Evolutionary conservation across 345 rosid genomes (phyloP).

Genomic region (Populus deltoides): DNA sequence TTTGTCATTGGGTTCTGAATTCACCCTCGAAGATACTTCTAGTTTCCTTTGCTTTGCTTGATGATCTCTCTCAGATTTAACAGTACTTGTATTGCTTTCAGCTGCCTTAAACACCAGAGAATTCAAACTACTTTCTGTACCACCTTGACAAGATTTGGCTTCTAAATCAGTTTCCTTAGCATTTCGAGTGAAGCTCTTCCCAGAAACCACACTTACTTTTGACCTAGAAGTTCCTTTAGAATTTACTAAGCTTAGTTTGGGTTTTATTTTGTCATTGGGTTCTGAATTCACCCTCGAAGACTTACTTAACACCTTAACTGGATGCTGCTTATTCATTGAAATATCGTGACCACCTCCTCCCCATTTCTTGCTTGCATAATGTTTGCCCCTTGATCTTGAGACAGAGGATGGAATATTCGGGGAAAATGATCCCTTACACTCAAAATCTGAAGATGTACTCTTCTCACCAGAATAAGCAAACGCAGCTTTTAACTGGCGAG

Average conservation of each 20-base stretch:
- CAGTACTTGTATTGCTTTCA: slow-evolving; percentile 34
- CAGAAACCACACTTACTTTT: slow-evolving; percentile 27
- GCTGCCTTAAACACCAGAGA: slow-evolving; percentile 17
- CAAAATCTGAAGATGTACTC: slow-evolving; percentile 19
- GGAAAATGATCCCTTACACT: slow-evolving; percentile 27
- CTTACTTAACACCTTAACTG: slow-evolving; percentile 29
- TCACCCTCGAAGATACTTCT: slow-evolving; percentile 24
- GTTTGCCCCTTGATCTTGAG: slow-evolving; percentile 62
- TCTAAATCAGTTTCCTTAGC: slow-evolving; percentile 15
- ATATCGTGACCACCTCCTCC: slow-evolving; percentile 18
- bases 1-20: slow-evolving; percentile 18
- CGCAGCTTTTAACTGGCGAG: slow-evolving; percentile 44
- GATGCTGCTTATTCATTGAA: slow-evolving; percentile 21
- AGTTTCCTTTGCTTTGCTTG: slow-evolving; percentile 21
- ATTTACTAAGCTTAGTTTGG: slow-evolving; percentile 26
- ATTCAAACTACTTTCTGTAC: slow-evolving; percentile 17
- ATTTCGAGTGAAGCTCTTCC: slow-evolving; percentile 15
- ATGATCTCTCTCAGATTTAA: slow-evolving; percentile 37
- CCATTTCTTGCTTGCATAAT: slow-evolving; percentile 35
- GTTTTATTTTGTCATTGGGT: slow-evolving; percentile 25
- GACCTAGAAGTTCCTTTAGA: slow-evolving; percentile 31
- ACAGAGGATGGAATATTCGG: slow-evolving; percentile 49
- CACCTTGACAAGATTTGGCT: neutral
- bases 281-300: slow-evolving; percentile 16
- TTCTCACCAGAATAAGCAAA: slow-evolving; percentile 35